These are phyloP conservation scores for Ilyonectria mors-panacis DNA, from an alignment of 2,329 filamentous ascomycete species.

Conservation along the genomic window DNA sequence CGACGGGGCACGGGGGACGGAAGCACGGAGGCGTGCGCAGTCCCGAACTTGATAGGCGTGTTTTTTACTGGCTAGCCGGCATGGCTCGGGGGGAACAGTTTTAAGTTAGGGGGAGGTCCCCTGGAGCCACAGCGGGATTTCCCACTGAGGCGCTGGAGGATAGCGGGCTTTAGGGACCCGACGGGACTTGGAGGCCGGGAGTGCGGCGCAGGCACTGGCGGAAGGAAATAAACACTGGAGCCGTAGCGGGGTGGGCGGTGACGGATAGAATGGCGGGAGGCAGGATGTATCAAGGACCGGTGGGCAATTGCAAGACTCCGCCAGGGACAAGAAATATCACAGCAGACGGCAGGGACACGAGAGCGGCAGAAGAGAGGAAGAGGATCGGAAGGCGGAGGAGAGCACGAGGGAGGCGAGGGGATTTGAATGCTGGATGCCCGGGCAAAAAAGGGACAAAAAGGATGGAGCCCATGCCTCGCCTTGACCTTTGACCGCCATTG, in stretches of 20 bases:
- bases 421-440: slow-evolving; percentile 28
- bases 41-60: slow-evolving; percentile 29
- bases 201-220: background rate
- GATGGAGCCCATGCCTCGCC: slow-evolving; percentile 16
- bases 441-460: slow-evolving; percentile 19
- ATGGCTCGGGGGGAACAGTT: slow-evolving; percentile 32
- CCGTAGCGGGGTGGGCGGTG: slow-evolving; percentile 4
- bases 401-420: slow-evolving; percentile 19
- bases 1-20: slow-evolving; percentile 34
- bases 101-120: slow-evolving; percentile 36
- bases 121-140: slow-evolving; percentile 21
- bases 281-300: background rate
- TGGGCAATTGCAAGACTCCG: slow-evolving; percentile 6
- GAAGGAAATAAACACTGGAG: background rate
- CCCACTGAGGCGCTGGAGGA: slow-evolving; percentile 4
- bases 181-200: background rate
- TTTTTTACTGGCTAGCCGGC: slow-evolving; percentile 42
- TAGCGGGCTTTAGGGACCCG: background rate
- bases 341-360: slow-evolving; percentile 1
- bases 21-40: slow-evolving; percentile 24
- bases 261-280: background rate
- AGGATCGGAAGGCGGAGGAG: slow-evolving; percentile 11
- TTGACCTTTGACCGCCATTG: slow-evolving; percentile 1
- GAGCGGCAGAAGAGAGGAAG: background rate
- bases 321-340: slow-evolving; percentile 1